Evolutionary conservation across 2,329 filamentous ascomycete species (phyloP).

Genomic region (Xylaria sp.): DNA sequence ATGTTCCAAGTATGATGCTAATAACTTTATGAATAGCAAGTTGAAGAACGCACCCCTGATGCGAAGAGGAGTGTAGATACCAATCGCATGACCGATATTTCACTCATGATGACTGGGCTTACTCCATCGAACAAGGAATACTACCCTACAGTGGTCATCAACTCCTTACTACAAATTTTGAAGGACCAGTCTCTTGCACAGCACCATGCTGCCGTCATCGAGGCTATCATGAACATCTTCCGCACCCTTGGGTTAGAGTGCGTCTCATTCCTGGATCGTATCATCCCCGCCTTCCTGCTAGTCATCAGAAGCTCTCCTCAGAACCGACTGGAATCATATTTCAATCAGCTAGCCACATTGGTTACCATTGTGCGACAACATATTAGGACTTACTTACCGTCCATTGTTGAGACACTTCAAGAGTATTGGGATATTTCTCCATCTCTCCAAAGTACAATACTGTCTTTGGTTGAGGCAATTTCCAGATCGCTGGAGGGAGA

Average conservation of each 20-base stretch:
- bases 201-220: conserved; percentile 93
- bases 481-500: conserved; percentile 94
- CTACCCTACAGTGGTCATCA: conserved; percentile 97
- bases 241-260: conserved; percentile 95
- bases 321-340: conserved; percentile 90
- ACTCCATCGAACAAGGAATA: conserved; percentile 98
- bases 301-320: conserved; percentile 86
- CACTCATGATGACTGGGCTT: conserved; percentile 95
- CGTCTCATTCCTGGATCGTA: conserved; percentile 91
- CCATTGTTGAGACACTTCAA: conserved; percentile 86
- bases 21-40: conserved; percentile 64
- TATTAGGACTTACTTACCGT: conserved; percentile 88
- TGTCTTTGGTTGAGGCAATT: conserved; percentile 93
- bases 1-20: conserved; percentile 33
- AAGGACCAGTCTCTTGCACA: conserved; percentile 90
- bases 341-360: conserved; percentile 92
- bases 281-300: conserved; percentile 90
- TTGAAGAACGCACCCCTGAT: conserved; percentile 88
- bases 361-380: conserved; percentile 97
- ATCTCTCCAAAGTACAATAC: conserved; percentile 87
- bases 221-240: conserved; percentile 99
- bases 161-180: conserved; percentile 89
- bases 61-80: conserved; percentile 74
- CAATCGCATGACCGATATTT: conserved; percentile 86
- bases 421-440: conserved; percentile 89